Base-by-base conservation (phyloP, 208 protist species). In the Angomonas deanei region DNA sequence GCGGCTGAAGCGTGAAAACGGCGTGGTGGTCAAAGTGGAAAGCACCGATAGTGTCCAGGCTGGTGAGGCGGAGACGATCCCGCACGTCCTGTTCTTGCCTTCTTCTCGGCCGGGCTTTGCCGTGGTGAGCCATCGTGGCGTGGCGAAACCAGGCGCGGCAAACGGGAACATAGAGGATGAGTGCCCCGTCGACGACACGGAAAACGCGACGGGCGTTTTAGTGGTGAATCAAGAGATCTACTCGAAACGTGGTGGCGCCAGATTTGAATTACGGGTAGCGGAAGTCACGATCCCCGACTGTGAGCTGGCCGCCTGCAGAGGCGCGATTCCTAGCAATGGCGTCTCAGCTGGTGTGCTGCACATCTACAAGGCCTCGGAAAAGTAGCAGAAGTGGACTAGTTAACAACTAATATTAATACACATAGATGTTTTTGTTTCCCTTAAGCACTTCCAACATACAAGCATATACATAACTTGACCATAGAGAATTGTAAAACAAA, bases 191-290 rank as follows among this genome's bases (percentile, higher is more conserved):
- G 74, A 88, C 61, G 68, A 84, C 55, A 56, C 60, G n/a, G 66
- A 55, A 1, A 23, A 38, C 2, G 83, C 83, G 4, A 80, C 79
- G 0, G 89, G 89, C 34, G 79, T 93, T 1, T 62, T 95, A 5
- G 86, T 95, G 0, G 76, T 93, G 2, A 95, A 95, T 53, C 89
- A 80, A 53, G 84, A 81, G 54, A 72, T 89, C 30, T 95, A 86
- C 84, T 88, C 81, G 10, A 68, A 70, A n/a, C 89, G 88, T 17
- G 66, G 67, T 3, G 49, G 55, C 0, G 72, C 62, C 2, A 75
- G 64, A 65, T 92, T 88, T 64, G 69, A 85, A 60, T 52, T 95
- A 53, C 85, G 84, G 21, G 89, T 95, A 52, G 81, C 78, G 8
- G 89, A 95, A 70, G 77, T 95, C 23, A 92, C 85, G 0, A 84